These are phyloP conservation scores for Botryotinia calthae DNA, from an alignment of 2,329 filamentous ascomycete species.

Conservation along the genomic window DNA sequence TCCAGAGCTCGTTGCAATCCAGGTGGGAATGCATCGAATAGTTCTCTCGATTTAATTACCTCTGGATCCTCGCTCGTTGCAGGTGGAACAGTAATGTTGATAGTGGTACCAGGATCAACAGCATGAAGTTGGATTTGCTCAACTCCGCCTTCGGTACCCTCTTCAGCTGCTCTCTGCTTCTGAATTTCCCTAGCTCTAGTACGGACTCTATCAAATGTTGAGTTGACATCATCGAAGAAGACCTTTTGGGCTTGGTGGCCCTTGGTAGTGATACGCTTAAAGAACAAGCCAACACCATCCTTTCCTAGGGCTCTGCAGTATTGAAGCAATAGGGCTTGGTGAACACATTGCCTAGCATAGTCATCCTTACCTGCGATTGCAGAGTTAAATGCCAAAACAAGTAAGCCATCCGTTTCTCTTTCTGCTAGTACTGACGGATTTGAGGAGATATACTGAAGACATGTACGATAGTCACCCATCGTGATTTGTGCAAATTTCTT, in stretches of 20 bases:
- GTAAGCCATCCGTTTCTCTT: constrained; percentile 83
- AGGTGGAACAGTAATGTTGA: constrained; percentile 80
- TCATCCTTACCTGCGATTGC: constrained; percentile 74
- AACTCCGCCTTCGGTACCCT: constrained; percentile 61
- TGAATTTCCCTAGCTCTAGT: constrained; percentile 56
- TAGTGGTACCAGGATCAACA: constrained; percentile 87
- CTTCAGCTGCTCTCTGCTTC: constrained; percentile 51
- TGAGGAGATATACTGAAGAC: constrained; percentile 72
- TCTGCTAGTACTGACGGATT: constrained; percentile 79
- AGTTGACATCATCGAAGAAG: constrained; percentile 89
- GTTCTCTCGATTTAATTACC: constrained; percentile 61
- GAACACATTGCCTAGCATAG: constrained; percentile 81
- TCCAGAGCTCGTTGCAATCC: constrained; percentile 80
- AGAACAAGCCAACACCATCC: constrained; percentile 88
- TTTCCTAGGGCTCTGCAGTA: constrained; percentile 89
- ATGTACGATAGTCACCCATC: constrained; percentile 68
- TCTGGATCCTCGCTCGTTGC: constrained; percentile 64
- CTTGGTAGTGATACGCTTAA: constrained; percentile 88
- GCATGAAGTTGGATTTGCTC: constrained; percentile 98
- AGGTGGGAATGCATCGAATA: constrained; percentile 81
- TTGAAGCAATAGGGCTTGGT: constrained; percentile 88
- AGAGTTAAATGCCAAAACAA: constrained; percentile 88
- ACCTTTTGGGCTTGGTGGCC: constrained; percentile 87
- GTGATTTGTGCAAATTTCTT: constrained; percentile 79
- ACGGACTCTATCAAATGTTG: constrained; percentile 80